Conservation (phyloP, 495 filamentous ascomycete genomes). For the Cairneyella variabilis region DNA sequence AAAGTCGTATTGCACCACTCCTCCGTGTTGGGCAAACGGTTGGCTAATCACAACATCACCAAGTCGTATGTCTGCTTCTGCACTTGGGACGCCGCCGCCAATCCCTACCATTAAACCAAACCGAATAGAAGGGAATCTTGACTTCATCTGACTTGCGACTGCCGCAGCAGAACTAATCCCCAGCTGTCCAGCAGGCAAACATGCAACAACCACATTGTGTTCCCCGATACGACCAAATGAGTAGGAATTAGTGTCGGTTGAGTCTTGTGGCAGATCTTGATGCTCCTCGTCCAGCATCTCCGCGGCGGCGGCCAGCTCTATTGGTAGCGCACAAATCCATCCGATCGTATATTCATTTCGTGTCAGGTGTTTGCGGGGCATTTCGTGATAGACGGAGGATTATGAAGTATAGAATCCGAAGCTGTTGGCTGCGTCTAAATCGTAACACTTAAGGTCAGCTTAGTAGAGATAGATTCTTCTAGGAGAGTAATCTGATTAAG, state of each 20-base stretch:
- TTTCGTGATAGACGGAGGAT: no score
- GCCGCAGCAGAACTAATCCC: slow-evolving; percentile 30
- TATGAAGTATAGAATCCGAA: no score
- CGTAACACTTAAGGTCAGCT: no score
- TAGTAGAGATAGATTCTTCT: no score
- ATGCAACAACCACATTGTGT: slow-evolving; percentile 35
- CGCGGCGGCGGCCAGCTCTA: slow-evolving; percentile 40
- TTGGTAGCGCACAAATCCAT: slow-evolving; percentile 44
- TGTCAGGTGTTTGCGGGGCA: no score
- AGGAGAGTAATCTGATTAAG: no score
- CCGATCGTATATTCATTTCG: slow-evolving; percentile 49
- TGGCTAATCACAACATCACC: slow-evolving; percentile 37
- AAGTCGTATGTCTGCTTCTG: slow-evolving; percentile 37
- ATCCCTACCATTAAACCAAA: slow-evolving; percentile 42
- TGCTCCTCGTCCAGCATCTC: slow-evolving; percentile 42
- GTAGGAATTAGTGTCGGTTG: slow-evolving; percentile 30
- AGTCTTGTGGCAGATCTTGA: slow-evolving; percentile 3
- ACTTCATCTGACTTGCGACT: slow-evolving; percentile 29
- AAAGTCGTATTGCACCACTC: slow-evolving; percentile 31
- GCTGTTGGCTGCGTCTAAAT: no score
- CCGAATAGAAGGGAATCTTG: slow-evolving; percentile 34
- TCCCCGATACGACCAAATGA: slow-evolving; percentile 27
- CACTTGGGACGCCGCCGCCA: no score
- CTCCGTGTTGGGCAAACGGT: slow-evolving; percentile 15
- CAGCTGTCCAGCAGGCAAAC: slow-evolving; percentile 29